Evolutionary conservation across 768 basidiomycete species (phyloP).

Genomic region (Suillus subalutaceus): DNA sequence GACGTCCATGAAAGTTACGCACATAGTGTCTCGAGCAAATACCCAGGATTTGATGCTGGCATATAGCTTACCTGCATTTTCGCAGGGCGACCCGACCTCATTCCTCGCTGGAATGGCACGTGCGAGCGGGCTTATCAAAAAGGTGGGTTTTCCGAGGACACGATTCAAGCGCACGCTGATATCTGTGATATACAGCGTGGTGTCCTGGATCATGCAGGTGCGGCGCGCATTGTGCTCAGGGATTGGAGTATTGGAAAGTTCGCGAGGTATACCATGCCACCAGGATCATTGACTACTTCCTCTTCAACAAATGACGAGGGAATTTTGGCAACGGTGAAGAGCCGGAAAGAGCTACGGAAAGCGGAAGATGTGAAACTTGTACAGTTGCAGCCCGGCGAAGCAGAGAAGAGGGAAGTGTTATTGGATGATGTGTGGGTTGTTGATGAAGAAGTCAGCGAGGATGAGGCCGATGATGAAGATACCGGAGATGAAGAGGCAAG

Average conservation of each 20-base stretch:
- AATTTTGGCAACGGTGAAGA: slow-evolving; percentile 49
- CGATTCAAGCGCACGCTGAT: slow-evolving; percentile 10
- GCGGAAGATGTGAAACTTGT: slow-evolving; percentile 55
- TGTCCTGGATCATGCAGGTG: slow-evolving; percentile 68
- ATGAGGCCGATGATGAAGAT: slow-evolving; percentile 36
- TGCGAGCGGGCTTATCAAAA: slow-evolving; percentile 73
- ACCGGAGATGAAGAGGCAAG: slow-evolving; percentile 43
- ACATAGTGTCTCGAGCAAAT: slow-evolving; percentile 69
- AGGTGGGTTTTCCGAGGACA: slow-evolving; percentile 46
- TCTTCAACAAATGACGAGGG: slow-evolving; percentile 41
- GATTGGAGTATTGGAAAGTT: slow-evolving; percentile 84
- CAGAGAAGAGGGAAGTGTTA: slow-evolving; percentile 46
- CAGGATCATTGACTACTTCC: slow-evolving; percentile 21
- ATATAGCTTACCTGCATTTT: slow-evolving; percentile 82
- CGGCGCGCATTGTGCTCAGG: slow-evolving; percentile 77
- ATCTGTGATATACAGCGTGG: slow-evolving; percentile 55
- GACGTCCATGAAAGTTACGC: slow-evolving; percentile 49
- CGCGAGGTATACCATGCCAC: slow-evolving; percentile 69
- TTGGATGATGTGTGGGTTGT: slow-evolving; percentile 40
- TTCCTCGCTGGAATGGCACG: slow-evolving; percentile 83
- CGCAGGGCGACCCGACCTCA: slow-evolving; percentile 62
- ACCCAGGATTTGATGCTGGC: slow-evolving; percentile 88
- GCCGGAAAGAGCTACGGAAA: slow-evolving; percentile 72
- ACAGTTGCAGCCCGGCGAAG: slow-evolving; percentile 43
- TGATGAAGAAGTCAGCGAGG: slow-evolving; percentile 34